Base-by-base conservation (phyloP, 139 green algal species). In the Ettlia oleoabundans region DNA sequence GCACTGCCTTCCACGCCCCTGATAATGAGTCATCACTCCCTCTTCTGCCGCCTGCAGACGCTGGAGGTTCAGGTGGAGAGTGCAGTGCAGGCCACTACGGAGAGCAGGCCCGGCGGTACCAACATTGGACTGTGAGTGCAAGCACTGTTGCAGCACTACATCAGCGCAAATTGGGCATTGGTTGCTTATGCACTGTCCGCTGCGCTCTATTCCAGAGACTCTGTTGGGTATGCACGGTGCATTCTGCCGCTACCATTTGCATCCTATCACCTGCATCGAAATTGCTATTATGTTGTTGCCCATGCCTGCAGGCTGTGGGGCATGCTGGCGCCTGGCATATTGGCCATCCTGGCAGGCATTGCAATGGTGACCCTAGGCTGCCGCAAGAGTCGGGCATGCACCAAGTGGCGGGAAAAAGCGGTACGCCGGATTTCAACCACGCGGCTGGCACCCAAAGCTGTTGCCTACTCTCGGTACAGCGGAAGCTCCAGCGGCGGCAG, bases 61-160 rank as follows among this genome's bases (percentile, higher is more conserved):
- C 74, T 87, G 51, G 77, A 87, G 51, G 83, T 81, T 4, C 9
- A 62, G 33, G 76, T 87, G 70, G 43, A 84, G 33, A 62, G 64
- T 32, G 51, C 40, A 21, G 28, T 53, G 28, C 42, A 61, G 5
- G 74, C 55, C 43, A 72, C 63, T 2, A 65, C 47, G 24, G 9
- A 74, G 42, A 75, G 5, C 33, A 22, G 26, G 61, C 30, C 64
- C 1, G 53, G 53, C 19, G 51, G 30, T 1, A 19, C 53, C 35
- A 37, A 28, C 24, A 9, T 53, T 1, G 53, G 52, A 37, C 53
- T 80, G 73, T 80, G 53, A 80, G 73, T 53, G 19, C 7, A 10
- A n/a, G n/a, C n/a, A n/a, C n/a, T n/a, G n/a, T n/a, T n/a, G n/a
- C n/a, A n/a, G n/a, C n/a, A n/a, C n/a, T n/a, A n/a, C n/a, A n/a